phyloP scores from a whole-genome alignment of 768 basidiomycete species.

The Ephemerocybe angulata region DNA sequence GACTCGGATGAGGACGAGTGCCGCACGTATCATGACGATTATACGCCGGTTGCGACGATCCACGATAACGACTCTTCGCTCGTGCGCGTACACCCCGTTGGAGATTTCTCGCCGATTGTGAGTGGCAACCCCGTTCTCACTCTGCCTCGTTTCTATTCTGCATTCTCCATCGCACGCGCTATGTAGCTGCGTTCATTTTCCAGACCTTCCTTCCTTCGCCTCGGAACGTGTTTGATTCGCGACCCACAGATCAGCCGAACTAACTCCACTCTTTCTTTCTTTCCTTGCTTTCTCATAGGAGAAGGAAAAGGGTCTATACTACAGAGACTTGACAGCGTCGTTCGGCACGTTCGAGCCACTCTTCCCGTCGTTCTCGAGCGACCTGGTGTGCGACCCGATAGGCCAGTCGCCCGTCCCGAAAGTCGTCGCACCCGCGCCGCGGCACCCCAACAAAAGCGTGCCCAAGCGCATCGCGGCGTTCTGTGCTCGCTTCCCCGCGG shows the following conservation, averaged over 20 bases:
- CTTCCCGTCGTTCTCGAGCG: slow-evolving; percentile 1
- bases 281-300: neutral
- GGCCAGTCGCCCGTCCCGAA: slow-evolving; percentile 20
- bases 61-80: slow-evolving; percentile 5
- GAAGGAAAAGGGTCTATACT: slow-evolving; percentile 8
- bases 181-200: neutral
- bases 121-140: neutral
- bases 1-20: slow-evolving; percentile 6
- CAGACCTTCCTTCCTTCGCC: neutral
- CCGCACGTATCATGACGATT: slow-evolving; percentile 8
- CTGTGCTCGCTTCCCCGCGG: slow-evolving; percentile 22
- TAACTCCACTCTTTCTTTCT: neutral
- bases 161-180: neutral
- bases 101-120: neutral
- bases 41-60: slow-evolving; percentile 1
- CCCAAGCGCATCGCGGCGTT: slow-evolving; percentile 20
- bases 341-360: slow-evolving; percentile 11
- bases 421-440: slow-evolving; percentile 5
- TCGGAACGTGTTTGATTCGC: neutral
- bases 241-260: neutral
- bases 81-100: neutral
- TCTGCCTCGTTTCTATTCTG: neutral
- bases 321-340: slow-evolving; percentile 11
- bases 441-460: slow-evolving; percentile 16
- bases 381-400: slow-evolving; percentile 21